Percentiles rank a stretch among this genome's conserved stretches.
These are phyloP conservation scores for Phlebiopsis flavidoalba DNA, from an alignment of 768 basidiomycete genomes.

Conservation along the genomic window DNA sequence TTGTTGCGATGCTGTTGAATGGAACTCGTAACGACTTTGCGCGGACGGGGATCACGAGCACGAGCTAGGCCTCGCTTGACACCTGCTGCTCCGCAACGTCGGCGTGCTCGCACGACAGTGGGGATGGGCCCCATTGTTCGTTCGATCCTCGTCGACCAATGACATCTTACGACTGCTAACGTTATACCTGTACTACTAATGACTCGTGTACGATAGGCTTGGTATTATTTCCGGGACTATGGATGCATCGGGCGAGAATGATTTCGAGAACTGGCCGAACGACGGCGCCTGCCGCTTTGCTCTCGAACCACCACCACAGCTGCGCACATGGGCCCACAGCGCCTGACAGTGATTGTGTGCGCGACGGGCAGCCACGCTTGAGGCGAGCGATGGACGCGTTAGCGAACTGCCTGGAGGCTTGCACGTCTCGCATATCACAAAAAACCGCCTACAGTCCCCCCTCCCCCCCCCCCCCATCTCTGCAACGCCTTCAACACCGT, in stretches of 20 bases:
- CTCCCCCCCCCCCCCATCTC: no score
- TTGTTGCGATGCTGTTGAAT: conserved; percentile 73
- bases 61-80: conserved; percentile 78
- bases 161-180: conserved; percentile 1
- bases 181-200: conserved; percentile 4
- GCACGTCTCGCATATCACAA: neutral
- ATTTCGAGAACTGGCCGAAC: neutral
- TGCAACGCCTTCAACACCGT: conserved; percentile 9
- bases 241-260: neutral
- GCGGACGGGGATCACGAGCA: conserved; percentile 72
- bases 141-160: conserved; percentile 30
- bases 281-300: neutral
- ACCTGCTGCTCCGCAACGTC: conserved; percentile 65
- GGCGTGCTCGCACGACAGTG: conserved; percentile 29
- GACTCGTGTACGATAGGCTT: neutral
- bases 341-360: neutral
- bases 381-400: neutral
- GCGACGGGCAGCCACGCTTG: neutral
- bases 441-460: neutral
- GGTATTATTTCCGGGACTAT: neutral
- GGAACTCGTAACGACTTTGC: conserved; percentile 82
- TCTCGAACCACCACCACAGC: neutral
- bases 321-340: neutral
- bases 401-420: neutral
- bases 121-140: conserved; percentile 33